Evolutionary conservation across 192 early-diverging fungal genomes (phyloP).

Genomic region (Jimgerdemannia flammicorona): DNA sequence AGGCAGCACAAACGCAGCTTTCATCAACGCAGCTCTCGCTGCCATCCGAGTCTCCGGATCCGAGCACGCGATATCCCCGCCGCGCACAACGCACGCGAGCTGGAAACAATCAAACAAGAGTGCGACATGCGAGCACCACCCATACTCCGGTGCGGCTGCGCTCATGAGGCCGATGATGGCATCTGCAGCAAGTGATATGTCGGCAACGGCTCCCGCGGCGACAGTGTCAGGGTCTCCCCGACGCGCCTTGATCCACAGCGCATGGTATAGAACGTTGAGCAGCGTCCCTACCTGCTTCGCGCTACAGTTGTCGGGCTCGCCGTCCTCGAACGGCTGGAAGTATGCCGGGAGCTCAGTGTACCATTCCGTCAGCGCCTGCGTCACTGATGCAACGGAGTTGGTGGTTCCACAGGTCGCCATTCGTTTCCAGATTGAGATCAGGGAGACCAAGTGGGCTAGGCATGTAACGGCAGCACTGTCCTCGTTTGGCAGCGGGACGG

Average conservation of each 20-base stretch:
- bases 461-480: background rate
- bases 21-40: background rate
- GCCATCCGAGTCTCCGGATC: background rate
- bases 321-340: background rate
- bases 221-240: background rate
- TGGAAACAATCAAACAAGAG: background rate
- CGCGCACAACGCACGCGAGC: background rate
- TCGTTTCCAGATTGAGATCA: background rate
- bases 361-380: background rate
- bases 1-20: background rate
- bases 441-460: background rate
- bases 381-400: too few relatives aligned
- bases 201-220: background rate
- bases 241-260: background rate
- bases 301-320: background rate
- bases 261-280: background rate
- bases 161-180: background rate
- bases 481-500: background rate
- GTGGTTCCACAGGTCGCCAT: background rate
- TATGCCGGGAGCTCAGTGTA: background rate
- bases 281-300: background rate
- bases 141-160: background rate
- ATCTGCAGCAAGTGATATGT: background rate
- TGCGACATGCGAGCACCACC: background rate
- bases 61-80: background rate